Conservation (phyloP, 768 basidiomycete genomes). For the Xerocomellus intermedius region DNA sequence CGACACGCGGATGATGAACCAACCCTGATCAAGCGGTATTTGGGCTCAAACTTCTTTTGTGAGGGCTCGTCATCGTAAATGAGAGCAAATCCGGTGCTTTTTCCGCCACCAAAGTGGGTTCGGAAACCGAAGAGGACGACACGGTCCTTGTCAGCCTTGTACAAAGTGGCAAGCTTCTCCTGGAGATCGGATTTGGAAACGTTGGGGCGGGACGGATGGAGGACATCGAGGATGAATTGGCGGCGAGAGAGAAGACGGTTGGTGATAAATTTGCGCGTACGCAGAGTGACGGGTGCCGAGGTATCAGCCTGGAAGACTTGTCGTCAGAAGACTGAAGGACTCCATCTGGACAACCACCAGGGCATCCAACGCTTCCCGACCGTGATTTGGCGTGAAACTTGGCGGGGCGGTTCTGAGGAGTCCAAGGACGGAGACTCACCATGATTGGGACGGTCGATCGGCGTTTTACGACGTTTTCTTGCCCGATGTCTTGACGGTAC, state of each 20-base stretch:
- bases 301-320: slow-evolving; percentile 58
- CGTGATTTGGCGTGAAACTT: slow-evolving; percentile 8
- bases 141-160: slow-evolving; percentile 89
- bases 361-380: slow-evolving; percentile 28
- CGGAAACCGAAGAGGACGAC: slow-evolving; percentile 93
- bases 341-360: slow-evolving; percentile 19
- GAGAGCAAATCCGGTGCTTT: slow-evolving; percentile 94
- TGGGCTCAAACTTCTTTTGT: slow-evolving; percentile 97
- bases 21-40: slow-evolving; percentile 90
- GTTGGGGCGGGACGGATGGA: slow-evolving; percentile 94
- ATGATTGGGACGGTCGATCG: slow-evolving; percentile 29
- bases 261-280: slow-evolving; percentile 99
- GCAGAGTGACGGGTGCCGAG: slow-evolving; percentile 87
- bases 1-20: slow-evolving; percentile 35
- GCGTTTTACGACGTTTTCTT: slow-evolving; percentile 22
- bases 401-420: neutral
- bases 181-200: slow-evolving; percentile 89
- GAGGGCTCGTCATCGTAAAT: slow-evolving; percentile 96
- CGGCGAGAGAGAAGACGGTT: slow-evolving; percentile 95
- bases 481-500: slow-evolving; percentile 29
- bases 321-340: slow-evolving; percentile 21
- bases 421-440: slow-evolving; percentile 32
- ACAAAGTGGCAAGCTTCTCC: slow-evolving; percentile 88
- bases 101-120: slow-evolving; percentile 98
- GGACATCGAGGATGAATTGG: slow-evolving; percentile 92